Conservation (phyloP, 768 basidiomycete species). For the Galerina sulciceps region DNA sequence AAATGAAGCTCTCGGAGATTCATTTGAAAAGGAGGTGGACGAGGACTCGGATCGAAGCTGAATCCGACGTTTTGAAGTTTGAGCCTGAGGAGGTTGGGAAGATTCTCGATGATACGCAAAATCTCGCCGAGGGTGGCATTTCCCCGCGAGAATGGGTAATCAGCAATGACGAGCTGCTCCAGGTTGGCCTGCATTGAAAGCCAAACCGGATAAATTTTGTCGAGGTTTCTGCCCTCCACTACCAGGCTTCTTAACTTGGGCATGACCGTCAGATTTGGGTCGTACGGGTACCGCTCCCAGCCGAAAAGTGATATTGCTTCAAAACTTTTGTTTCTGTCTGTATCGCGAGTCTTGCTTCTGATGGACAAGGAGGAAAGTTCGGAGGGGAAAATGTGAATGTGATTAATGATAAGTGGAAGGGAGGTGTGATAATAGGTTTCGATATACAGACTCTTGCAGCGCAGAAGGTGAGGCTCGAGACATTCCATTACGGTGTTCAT, state of each 20-base stretch:
- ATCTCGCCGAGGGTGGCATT: neutral
- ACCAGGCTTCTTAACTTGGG: neutral
- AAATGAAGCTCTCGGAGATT: neutral
- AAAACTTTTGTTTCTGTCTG: too few relatives aligned
- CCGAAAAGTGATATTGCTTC: too few relatives aligned
- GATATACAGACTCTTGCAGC: neutral
- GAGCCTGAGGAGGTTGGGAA: neutral
- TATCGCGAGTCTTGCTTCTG: neutral
- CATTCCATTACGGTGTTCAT: neutral
- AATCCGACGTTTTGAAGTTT: neutral
- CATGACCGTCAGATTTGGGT: neutral
- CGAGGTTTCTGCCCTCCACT: neutral
- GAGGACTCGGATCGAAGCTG: neutral
- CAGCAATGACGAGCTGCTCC: conserved; percentile 1
- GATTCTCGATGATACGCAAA: neutral
- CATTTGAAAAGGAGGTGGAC: neutral
- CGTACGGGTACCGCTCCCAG: too few relatives aligned
- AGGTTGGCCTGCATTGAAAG: neutral
- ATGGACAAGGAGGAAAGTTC: neutral
- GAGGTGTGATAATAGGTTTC: neutral
- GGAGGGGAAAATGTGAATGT: neutral
- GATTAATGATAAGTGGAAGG: neutral
- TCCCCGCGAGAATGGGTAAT: neutral
- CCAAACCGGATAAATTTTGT: neutral
- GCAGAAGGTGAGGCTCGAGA: neutral